These are phyloP conservation scores for Papiliotrema flavescens DNA, from an alignment of 1,284 basidiomycete genomes.

Conservation along the genomic window DNA sequence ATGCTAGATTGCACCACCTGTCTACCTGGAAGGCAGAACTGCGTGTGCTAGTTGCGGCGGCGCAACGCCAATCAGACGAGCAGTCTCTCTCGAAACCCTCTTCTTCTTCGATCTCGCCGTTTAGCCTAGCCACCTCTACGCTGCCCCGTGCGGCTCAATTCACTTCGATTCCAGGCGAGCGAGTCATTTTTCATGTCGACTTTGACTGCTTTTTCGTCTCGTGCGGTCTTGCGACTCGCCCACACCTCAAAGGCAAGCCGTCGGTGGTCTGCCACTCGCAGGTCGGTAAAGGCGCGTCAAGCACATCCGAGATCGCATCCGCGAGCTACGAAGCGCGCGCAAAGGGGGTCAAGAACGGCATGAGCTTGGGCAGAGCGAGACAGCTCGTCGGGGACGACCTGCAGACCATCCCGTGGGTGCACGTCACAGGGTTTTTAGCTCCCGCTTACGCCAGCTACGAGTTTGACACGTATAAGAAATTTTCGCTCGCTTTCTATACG, in stretches of 20 bases:
- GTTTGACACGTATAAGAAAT: slow-evolving; percentile 68
- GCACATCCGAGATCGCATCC: slow-evolving; percentile 91
- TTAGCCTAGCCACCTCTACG: slow-evolving; percentile 22
- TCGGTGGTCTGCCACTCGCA: slow-evolving; percentile 94
- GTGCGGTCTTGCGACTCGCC: slow-evolving; percentile 72
- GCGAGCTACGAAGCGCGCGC: slow-evolving; percentile 88
- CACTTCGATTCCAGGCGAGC: slow-evolving; percentile 45
- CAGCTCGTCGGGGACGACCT: slow-evolving; percentile 61
- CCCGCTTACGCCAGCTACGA: slow-evolving; percentile 40
- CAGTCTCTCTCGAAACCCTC: slow-evolving; percentile 22
- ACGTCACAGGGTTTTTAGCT: slow-evolving; percentile 40
- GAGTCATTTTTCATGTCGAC: slow-evolving; percentile 87
- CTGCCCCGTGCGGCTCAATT: slow-evolving; percentile 17
- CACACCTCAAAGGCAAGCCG: slow-evolving; percentile 76
- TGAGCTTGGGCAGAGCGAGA: slow-evolving; percentile 85
- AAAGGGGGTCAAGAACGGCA: slow-evolving; percentile 87
- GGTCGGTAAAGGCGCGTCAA: slow-evolving; percentile 58
- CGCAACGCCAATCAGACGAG: slow-evolving; percentile 64
- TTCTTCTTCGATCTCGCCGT: slow-evolving; percentile 9
- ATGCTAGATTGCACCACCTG: slow-evolving; percentile 68
- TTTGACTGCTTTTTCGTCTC: slow-evolving; percentile 98
- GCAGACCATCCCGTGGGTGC: slow-evolving; percentile 83
- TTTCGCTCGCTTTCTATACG: slow-evolving; percentile 84
- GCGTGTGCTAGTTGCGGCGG: slow-evolving; percentile 72
- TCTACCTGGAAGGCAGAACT: slow-evolving; percentile 91